Base-by-base conservation (phyloP, 352 stramenopile genomes). In the Phytophthora hibernalis region DNA sequence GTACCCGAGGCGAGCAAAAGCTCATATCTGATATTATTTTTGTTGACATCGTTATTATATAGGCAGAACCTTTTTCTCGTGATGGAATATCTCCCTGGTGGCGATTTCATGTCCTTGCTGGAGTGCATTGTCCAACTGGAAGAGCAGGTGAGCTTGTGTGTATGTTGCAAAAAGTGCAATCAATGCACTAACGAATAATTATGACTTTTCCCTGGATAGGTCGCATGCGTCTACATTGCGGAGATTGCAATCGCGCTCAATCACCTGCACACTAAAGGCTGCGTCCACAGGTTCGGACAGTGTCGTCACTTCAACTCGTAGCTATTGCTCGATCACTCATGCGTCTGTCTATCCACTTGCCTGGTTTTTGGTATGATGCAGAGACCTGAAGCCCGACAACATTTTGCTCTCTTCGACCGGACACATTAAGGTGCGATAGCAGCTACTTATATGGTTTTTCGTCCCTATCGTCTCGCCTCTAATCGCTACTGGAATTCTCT, bases 351-450 rank as follows among this genome's bases (percentile, higher is more conserved):
- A 59, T 48, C 42, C 31, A 47, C 42, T 44, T 54, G 54, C 54
- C 24, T 66, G 30, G 9, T 62, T 44, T 56, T 71, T 60, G 65
- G 45, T 38, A 37, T 63, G 40, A 30, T 47, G 43, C 51, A 94
- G 90, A 58, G 90, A 97, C 71, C 68, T 97, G 15, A 97, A 97
- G 48, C 90, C 90, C 28, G 90, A 97, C 62, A 97, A 97, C 56
- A 93, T 97, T 59, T 66, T 97, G 26, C 93, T 97, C 54, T 95
- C 84, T 16, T 93, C 83, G 21, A 92, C 74, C 31, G 89, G 89
- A 10, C 89, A 96, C 57, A 94, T 96, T 63, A 96, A 96, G 76
- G 87, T 90, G 61, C 40, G 61, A 53, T 24, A 33, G 52, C 16
- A 26, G 18, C 13, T 55, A 40, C 9, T 21, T 21, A 16, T 43